Evolutionary conservation across 2,329 filamentous ascomycete genomes (phyloP), one percentile per base, ranked within the genome.

Genomic region (Ophiostoma ulmi): DNA sequence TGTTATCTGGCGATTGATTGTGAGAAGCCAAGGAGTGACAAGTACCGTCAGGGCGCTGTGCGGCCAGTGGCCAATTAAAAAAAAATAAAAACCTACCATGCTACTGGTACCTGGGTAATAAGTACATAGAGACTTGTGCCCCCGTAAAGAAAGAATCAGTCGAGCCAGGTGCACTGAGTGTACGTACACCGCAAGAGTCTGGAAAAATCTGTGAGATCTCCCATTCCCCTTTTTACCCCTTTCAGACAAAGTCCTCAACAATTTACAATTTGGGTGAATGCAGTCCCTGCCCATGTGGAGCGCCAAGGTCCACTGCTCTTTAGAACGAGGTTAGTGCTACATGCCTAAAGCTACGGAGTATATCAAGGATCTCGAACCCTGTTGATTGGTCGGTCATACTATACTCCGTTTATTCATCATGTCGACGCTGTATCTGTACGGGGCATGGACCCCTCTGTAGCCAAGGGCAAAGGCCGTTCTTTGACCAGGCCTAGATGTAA

Each of bases 201-300:
- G 20, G 26, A 65, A 65, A 63, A 65, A 35, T 65, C 14, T 65
- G 8, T 44, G 36, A 31, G n/a, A 65, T 65, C 63, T 38, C 17
- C 61, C 38, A 66, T 22, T 66, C 36, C 64, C 38, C 38, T 31
- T 67, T 66, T 67, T 41, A n/a, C 65, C 65, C 65, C 38, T 67
- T 67, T 65, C 63, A 31, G 65, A 31, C n/a, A 67, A 35, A 67
- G 65, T 67, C 38, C 65, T 67, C 65, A 67, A 67, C 65, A 67
- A 67, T 44, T 44, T 48, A 41, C 38, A 67, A 44, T 67, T 39
- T 44, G 63, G 36, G 63, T 65, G 63, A 39, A 65, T 65, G n/a
- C 38, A 67, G 39, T 67, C 65, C 65, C 65, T 44, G 65, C 39
- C 39, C n/a, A 41, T 31, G 65, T 67, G 65, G 65, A 67, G 38